Conservation (phyloP, 371 early-diverging fungal genomes). For the Syncephalastrum monosporum region DNA sequence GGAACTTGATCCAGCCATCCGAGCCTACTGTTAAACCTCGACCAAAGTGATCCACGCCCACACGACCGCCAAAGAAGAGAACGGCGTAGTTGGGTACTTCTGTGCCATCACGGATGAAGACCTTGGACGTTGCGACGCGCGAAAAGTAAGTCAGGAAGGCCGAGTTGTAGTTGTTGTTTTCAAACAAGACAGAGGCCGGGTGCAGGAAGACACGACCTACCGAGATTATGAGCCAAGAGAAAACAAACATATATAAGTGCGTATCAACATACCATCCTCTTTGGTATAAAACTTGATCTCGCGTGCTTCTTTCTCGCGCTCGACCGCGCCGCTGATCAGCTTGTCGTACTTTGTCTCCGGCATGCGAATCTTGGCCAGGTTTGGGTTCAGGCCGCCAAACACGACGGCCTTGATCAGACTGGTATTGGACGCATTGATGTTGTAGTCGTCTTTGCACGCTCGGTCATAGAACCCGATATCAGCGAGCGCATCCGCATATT, state of each 20-base stretch:
- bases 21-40: conserved; percentile 58
- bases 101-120: conserved; percentile 79
- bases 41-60: conserved; percentile 70
- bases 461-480: conserved; percentile 60
- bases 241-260: neutral
- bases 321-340: conserved; percentile 71
- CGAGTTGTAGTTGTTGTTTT: conserved; percentile 53
- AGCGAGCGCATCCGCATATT: conserved; percentile 56
- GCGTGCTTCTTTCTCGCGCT: conserved; percentile 67
- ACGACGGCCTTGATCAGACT: conserved; percentile 62
- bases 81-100: conserved; percentile 64
- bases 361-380: conserved; percentile 64
- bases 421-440: conserved; percentile 46
- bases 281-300: conserved; percentile 72
- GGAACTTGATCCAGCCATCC: conserved; percentile 62
- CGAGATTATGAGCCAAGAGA: neutral
- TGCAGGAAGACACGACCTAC: conserved; percentile 77
- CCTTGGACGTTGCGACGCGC: conserved; percentile 68
- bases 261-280: conserved; percentile 44
- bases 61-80: conserved; percentile 70
- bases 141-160: conserved; percentile 72
- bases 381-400: conserved; percentile 67
- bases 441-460: conserved; percentile 27
- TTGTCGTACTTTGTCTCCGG: conserved; percentile 78
- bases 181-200: conserved; percentile 73